phyloP scores from a whole-genome alignment of 2,329 filamentous ascomycete genomes.

The Penicillium sp. region DNA sequence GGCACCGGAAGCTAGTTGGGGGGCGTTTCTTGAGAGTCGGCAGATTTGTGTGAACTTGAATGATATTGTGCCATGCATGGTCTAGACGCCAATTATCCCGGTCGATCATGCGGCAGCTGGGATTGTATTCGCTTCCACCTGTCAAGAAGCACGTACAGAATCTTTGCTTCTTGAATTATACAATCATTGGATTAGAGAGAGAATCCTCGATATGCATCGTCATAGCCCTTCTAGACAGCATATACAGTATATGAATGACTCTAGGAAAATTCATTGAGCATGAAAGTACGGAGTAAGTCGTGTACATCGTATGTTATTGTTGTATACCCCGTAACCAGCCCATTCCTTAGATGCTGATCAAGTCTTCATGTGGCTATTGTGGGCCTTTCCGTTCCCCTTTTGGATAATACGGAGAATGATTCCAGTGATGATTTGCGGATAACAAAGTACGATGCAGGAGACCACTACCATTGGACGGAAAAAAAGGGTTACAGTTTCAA shows the following conservation, averaged over 20 bases:
- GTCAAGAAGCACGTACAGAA: constrained; percentile 3
- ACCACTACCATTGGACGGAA: too few species aligned
- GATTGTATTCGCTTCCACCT: constrained; percentile 3
- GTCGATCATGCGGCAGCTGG: constrained; percentile 1
- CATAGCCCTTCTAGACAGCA: too few species aligned
- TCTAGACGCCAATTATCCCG: background rate
- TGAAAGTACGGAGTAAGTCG: background rate
- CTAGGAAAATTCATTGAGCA: background rate
- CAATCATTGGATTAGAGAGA: too few species aligned
- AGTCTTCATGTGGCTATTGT: background rate
- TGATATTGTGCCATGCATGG: background rate
- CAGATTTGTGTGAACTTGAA: background rate
- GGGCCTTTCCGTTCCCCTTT: constrained; percentile 1
- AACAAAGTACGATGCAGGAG: constrained; percentile 13
- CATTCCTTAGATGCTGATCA: background rate
- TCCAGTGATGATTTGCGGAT: background rate
- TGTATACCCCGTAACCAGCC: constrained; percentile 1
- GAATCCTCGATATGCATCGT: too few species aligned
- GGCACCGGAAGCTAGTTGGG: background rate
- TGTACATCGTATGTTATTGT: background rate
- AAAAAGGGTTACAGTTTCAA: too few species aligned
- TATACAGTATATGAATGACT: too few species aligned
- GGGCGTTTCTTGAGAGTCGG: background rate
- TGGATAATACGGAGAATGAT: background rate
- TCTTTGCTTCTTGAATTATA: background rate